Percentiles rank a stretch among this genome's conserved stretches.
Conservation (phyloP, 805 yeast species). For the Hanseniaspora jakobsenii region DNA sequence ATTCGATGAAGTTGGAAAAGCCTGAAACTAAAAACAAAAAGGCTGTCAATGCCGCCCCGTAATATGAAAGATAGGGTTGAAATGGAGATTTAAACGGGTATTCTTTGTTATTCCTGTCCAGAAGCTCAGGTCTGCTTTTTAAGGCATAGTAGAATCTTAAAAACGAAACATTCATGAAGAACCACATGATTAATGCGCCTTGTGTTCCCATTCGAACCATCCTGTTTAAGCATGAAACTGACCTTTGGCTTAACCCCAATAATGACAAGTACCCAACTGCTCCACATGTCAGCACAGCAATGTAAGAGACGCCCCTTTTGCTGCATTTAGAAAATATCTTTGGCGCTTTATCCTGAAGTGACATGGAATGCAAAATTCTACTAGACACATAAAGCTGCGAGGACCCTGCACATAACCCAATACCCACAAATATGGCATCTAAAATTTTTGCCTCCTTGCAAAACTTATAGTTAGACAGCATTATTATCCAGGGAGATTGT, state of each 20-base stretch:
- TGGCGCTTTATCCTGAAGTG: conserved; percentile 49
- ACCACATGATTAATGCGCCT: conserved; percentile 66
- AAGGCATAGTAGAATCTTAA: conserved; percentile 51
- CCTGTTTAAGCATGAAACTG: conserved; percentile 51
- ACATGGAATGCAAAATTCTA: conserved; percentile 43
- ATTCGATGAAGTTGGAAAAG: conserved; percentile 40
- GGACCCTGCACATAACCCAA: conserved; percentile 44
- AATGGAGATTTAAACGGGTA: conserved; percentile 57
- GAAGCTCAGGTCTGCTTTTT: conserved; percentile 47
- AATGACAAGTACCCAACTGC: conserved; percentile 47
- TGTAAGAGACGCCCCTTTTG: conserved; percentile 56
- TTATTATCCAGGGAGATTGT: conserved; percentile 51
- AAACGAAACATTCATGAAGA: conserved; percentile 52
- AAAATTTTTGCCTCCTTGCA: conserved; percentile 38
- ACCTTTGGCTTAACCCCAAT: conserved; percentile 43
- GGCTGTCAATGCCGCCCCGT: conserved; percentile 43
- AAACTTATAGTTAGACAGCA: conserved; percentile 40
- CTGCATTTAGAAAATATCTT: conserved; percentile 46
- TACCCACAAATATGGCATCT: conserved; percentile 41
- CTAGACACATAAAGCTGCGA: conserved; percentile 47
- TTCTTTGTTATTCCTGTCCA: conserved; percentile 43
- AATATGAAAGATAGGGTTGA: conserved; percentile 53
- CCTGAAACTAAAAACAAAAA: conserved; percentile 44
- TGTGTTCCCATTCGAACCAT: conserved; percentile 55
- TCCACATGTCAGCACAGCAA: conserved; percentile 51